Percentiles rank a stretch among this genome's conserved stretches.
These are phyloP conservation scores for Sphaerobolus stellatus DNA, from an alignment of 1,284 basidiomycete species.

Conservation along the genomic window DNA sequence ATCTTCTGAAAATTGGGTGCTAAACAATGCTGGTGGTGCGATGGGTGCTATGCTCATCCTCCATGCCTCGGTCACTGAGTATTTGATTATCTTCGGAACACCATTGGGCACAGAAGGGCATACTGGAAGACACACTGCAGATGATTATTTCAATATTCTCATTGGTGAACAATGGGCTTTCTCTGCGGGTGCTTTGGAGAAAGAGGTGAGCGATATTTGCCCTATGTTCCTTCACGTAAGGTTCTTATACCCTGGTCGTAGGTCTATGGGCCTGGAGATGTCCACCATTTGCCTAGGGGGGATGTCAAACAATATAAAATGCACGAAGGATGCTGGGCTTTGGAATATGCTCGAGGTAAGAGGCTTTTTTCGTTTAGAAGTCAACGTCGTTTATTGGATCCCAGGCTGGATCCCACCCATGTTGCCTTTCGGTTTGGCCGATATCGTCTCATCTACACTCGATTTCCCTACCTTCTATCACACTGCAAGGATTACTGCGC, in stretches of 20 bases:
- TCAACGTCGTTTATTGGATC: not conserved
- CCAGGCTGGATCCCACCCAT: constrained; percentile 88
- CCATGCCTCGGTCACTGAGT: constrained; percentile 91
- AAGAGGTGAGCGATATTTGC: constrained; percentile 49
- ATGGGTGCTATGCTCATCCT: constrained; percentile 99
- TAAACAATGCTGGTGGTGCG: constrained; percentile 97
- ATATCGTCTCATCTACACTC: constrained; percentile 84
- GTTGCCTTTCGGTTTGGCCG: constrained; percentile 91
- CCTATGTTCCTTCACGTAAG: not conserved
- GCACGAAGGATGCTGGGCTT: constrained; percentile 91
- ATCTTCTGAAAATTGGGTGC: constrained; percentile 79
- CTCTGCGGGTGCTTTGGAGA: constrained; percentile 73
- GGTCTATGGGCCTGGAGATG: constrained; percentile 77
- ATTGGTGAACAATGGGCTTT: constrained; percentile 94
- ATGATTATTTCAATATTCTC: constrained; percentile 98
- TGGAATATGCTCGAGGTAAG: constrained; percentile 91
- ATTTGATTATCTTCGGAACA: constrained; percentile 94
- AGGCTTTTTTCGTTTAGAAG: constrained; percentile 5
- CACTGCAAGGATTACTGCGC: constrained; percentile 75
- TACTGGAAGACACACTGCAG: constrained; percentile 89
- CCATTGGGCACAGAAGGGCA: constrained; percentile 97
- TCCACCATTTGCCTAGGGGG: constrained; percentile 83
- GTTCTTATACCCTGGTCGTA: constrained; percentile 13
- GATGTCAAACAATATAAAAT: constrained; percentile 96
- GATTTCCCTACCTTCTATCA: constrained; percentile 83